Evolutionary conservation across 805 yeast species (phyloP).

Genomic region (Metschnikowia lochheadii): DNA sequence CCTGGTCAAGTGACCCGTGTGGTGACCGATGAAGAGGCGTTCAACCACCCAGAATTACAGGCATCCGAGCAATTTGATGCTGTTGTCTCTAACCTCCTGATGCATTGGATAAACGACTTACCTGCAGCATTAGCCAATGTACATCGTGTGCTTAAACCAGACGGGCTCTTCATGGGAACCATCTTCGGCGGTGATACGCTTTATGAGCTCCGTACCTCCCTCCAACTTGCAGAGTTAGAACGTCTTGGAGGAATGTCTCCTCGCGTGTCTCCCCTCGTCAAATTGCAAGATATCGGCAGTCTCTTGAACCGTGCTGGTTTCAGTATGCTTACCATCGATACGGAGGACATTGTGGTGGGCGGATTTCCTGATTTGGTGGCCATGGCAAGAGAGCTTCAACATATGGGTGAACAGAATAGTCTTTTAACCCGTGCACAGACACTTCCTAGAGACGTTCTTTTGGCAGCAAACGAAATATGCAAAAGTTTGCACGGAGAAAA

Average conservation of each 20-base stretch:
- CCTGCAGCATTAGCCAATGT: constrained; percentile 59
- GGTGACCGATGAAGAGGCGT: constrained; percentile 65
- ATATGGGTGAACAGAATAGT: constrained; percentile 84
- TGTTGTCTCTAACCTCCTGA: constrained; percentile 63
- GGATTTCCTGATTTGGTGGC: constrained; percentile 68
- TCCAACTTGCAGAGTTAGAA: constrained; percentile 81
- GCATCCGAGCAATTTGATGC: constrained; percentile 53
- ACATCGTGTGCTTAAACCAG: constrained; percentile 61
- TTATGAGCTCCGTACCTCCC: constrained; percentile 74
- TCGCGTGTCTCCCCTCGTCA: constrained; percentile 75
- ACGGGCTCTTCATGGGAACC: constrained; percentile 77
- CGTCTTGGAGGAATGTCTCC: constrained; percentile 78
- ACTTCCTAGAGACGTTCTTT: constrained; percentile 53
- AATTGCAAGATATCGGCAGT: constrained; percentile 70
- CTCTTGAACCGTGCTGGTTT: constrained; percentile 72
- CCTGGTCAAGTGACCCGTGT: constrained; percentile 44
- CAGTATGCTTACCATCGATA: constrained; percentile 76
- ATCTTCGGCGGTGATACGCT: constrained; percentile 82
- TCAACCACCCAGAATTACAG: constrained; percentile 39
- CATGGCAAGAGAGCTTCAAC: constrained; percentile 64
- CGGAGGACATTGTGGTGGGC: constrained; percentile 75
- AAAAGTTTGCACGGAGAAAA: constrained; percentile 63
- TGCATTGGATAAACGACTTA: constrained; percentile 88
- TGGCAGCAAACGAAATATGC: constrained; percentile 78
- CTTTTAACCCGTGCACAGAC: constrained; percentile 44